Evolutionary conservation across 1,284 basidiomycete genomes (phyloP).

Genomic region (Apiotrichum mycotoxinovorans): DNA sequence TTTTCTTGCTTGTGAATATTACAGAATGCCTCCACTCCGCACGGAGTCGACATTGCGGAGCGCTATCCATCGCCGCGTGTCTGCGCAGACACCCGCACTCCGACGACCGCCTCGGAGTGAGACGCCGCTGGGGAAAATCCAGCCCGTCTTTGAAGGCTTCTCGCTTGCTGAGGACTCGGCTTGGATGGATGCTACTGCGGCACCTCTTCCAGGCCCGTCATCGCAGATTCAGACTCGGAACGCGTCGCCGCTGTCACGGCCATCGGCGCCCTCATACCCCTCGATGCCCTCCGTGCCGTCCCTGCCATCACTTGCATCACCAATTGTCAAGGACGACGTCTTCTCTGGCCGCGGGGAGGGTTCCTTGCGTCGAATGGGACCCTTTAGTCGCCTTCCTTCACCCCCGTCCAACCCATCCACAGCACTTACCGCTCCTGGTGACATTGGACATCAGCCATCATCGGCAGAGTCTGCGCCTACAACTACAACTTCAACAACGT

Average conservation of each 20-base stretch:
- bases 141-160: conserved; percentile 16
- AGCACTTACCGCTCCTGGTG: too few species aligned
- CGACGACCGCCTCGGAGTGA: neutral
- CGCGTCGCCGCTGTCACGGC: too few species aligned
- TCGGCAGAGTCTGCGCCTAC: too few species aligned
- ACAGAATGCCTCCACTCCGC: neutral
- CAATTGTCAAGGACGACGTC: neutral
- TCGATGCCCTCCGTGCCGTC: neutral
- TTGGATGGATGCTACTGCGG: neutral
- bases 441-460: too few species aligned
- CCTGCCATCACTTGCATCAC: neutral
- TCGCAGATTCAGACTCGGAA: neutral
- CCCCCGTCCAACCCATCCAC: too few species aligned
- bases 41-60: neutral
- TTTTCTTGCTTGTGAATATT: neutral
- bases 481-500: too few species aligned
- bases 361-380: neutral
- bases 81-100: neutral
- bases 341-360: neutral
- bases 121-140: conserved; percentile 16
- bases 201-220: neutral
- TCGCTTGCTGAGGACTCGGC: conserved; percentile 8
- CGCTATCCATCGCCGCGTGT: neutral
- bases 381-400: too few species aligned
- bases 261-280: too few species aligned